Percentiles rank a stretch among this genome's conserved stretches.
phyloP scores from a whole-genome alignment of 139 green algal species.

The Chlamydomonas urium region DNA sequence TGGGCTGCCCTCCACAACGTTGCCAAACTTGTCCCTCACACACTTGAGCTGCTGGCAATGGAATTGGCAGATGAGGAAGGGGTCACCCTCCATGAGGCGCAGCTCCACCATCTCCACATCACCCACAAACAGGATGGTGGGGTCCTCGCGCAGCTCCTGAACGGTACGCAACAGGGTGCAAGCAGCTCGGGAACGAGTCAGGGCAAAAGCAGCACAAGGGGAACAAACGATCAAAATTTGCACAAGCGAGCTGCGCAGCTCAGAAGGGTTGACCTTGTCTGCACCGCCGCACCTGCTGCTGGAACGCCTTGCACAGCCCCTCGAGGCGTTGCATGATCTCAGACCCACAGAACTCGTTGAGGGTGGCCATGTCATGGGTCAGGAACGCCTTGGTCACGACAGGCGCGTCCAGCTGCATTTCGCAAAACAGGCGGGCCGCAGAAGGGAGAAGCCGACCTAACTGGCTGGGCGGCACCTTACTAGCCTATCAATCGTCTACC shows the following conservation, averaged over 20 bases:
- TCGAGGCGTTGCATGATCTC: slow-evolving; percentile 83
- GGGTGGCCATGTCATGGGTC: slow-evolving; percentile 44
- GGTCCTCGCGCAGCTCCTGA: slow-evolving; percentile 50
- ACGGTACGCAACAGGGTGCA: no score
- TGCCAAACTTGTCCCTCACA: slow-evolving; percentile 85
- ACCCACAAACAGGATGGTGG: slow-evolving; percentile 85
- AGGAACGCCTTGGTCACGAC: slow-evolving; percentile 45
- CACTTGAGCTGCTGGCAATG: slow-evolving; percentile 84
- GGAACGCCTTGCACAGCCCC: slow-evolving; percentile 67
- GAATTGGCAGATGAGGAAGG: slow-evolving; percentile 80
- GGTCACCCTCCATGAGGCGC: slow-evolving; percentile 68
- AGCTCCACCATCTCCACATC: slow-evolving; percentile 84
- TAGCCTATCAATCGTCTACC: no score
- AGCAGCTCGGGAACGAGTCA: slow-evolving; percentile 82
- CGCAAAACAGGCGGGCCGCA: no score
- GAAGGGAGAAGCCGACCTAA: no score
- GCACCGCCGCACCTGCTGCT: slow-evolving; percentile 36
- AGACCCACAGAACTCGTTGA: slow-evolving; percentile 64
- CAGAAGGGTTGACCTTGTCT: not conserved
- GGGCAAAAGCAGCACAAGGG: no score
- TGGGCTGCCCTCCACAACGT: slow-evolving; percentile 81
- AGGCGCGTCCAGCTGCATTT: slow-evolving; percentile 33
- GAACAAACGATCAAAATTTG: no score
- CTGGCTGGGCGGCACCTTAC: no score
- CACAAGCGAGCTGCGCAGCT: no score